phyloP scores from a whole-genome alignment of 768 basidiomycete genomes.

The Hirschioporus abietinus region DNA sequence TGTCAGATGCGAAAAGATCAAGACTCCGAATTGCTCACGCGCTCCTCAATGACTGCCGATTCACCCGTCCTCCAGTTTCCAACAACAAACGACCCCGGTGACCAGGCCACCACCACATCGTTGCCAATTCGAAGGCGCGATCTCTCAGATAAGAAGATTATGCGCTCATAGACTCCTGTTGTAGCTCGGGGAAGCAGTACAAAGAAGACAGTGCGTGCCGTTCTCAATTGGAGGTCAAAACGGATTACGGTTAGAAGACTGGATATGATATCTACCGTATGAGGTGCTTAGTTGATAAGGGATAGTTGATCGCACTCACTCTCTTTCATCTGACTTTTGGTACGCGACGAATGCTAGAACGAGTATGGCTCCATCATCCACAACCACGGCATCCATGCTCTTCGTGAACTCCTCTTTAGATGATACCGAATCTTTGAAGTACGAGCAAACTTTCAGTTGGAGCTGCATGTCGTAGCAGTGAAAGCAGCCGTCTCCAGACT shows the following conservation, averaged over 20 bases:
- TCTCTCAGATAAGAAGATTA: not conserved
- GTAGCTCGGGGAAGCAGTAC: not conserved
- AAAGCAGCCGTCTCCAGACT: not conserved
- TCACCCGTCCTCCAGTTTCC: not conserved
- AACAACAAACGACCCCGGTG: not conserved
- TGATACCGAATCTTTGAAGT: not conserved
- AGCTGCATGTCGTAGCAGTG: not conserved
- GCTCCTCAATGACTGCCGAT: not conserved
- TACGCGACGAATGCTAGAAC: not conserved
- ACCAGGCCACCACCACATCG: not conserved
- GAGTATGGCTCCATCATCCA: not conserved
- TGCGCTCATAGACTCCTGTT: not conserved
- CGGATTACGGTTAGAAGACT: not conserved
- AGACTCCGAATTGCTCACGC: not conserved
- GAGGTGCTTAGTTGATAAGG: not conserved
- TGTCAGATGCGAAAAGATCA: not conserved
- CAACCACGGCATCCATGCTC: not conserved
- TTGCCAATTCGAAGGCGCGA: not conserved
- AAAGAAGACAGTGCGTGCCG: not conserved
- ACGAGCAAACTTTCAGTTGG: not conserved
- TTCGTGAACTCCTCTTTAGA: not conserved
- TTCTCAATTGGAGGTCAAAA: not conserved
- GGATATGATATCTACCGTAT: not conserved
- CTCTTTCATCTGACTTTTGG: not conserved
- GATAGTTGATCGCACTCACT: not conserved